Percentiles rank a stretch among this genome's conserved stretches.
Conservation (phyloP, 176 grass and related monocot species). For the Carex cristatella region DNA sequence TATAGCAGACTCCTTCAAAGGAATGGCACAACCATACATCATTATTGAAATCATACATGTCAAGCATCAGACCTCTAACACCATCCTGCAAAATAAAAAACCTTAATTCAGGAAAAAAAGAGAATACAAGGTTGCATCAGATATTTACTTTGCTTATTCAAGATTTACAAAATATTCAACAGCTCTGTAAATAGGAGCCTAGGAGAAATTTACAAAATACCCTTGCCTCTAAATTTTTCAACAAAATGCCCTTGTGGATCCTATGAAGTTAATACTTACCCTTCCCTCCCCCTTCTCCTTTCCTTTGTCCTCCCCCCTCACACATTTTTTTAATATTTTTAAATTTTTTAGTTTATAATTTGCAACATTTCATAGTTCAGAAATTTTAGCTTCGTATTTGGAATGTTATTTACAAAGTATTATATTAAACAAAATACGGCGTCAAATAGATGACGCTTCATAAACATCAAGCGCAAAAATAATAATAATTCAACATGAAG, state of each 20-base stretch:
- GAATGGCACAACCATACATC: constrained; percentile 86
- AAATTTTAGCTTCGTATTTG: no score
- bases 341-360: no score
- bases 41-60: constrained; percentile 63
- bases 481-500: not conserved
- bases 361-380: no score
- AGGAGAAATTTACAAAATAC: not conserved
- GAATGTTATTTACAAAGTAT: no score
- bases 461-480: not conserved
- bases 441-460: not conserved
- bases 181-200: not conserved
- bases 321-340: no score
- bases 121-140: not conserved
- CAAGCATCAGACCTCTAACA: constrained; percentile 61
- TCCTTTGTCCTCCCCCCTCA: no score
- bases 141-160: not conserved
- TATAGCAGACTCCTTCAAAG: constrained; percentile 37
- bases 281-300: no score
- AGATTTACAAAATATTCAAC: not conserved
- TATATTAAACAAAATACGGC: not conserved
- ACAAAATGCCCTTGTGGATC: no score
- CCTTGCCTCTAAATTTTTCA: no score
- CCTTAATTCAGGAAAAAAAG: not conserved
- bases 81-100: constrained; percentile 47
- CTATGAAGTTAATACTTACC: no score